phyloP scores from a whole-genome alignment of 139 green algal genomes.

The Micromonas pusilla region DNA sequence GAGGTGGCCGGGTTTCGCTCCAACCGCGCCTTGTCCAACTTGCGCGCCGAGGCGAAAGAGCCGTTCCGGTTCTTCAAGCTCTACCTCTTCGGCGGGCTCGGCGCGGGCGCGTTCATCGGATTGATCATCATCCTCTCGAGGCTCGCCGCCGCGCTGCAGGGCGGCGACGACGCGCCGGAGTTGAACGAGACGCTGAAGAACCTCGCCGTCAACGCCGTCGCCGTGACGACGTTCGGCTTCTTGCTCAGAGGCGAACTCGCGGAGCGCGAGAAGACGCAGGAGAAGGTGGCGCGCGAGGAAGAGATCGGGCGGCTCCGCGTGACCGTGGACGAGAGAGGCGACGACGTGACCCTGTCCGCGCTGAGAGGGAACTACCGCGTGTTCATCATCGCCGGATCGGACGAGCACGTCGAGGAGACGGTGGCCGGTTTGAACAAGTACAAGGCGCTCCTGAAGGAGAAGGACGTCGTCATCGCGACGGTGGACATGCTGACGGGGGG shows the following conservation, averaged over 20 bases:
- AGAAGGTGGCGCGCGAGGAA: constrained; percentile 66
- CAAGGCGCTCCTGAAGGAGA: background rate
- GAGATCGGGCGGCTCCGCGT: constrained; percentile 67
- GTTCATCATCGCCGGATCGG: constrained; percentile 4
- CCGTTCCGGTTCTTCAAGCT: constrained; percentile 77
- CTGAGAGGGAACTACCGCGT: background rate
- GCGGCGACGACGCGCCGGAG: constrained; percentile 59
- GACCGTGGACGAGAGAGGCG: background rate
- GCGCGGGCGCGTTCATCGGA: constrained; percentile 57
- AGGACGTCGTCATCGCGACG: constrained; percentile 1
- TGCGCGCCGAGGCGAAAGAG: constrained; percentile 44
- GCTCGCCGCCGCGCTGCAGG: constrained; percentile 53
- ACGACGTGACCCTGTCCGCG: background rate
- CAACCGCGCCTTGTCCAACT: background rate
- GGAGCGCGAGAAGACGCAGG: constrained; percentile 41
- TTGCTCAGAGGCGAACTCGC: constrained; percentile 67
- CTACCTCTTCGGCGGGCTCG: constrained; percentile 65
- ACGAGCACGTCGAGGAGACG: constrained; percentile 7
- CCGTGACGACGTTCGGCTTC: constrained; percentile 52
- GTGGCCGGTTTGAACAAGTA: background rate
- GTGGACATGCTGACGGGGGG: background rate
- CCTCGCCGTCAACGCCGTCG: constrained; percentile 67
- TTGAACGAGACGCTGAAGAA: constrained; percentile 69
- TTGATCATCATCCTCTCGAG: constrained; percentile 66
- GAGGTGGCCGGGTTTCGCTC: background rate